These are phyloP conservation scores for Venturia carpophila DNA, from an alignment of 2,329 filamentous ascomycete genomes.

Conservation along the genomic window DNA sequence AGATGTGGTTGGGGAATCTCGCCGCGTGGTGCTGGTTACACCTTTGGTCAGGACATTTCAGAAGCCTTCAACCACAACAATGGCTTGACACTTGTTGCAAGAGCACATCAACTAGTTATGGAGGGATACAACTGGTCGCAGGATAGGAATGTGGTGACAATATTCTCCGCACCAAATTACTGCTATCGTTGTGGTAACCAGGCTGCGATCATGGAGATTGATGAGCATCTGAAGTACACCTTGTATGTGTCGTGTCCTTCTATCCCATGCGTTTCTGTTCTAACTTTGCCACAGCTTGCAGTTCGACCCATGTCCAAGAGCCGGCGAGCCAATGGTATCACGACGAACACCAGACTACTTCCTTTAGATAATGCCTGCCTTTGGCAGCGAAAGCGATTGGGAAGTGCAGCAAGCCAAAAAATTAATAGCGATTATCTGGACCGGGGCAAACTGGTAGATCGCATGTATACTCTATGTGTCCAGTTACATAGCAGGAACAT, in stretches of 20 bases:
- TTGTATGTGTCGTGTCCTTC: slow-evolving; percentile 62
- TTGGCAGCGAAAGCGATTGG: not conserved
- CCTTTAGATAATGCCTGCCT: slow-evolving; percentile 53
- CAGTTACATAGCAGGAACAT: not conserved
- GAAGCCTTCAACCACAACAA: slow-evolving; percentile 99
- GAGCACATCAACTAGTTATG: slow-evolving; percentile 98
- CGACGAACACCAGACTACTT: slow-evolving; percentile 95
- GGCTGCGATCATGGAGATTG: slow-evolving; percentile 99
- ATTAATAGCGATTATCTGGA: slow-evolving; percentile 2
- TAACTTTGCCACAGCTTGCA: slow-evolving; percentile 64
- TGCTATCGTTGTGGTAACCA: slow-evolving; percentile 99
- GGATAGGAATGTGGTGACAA: slow-evolving; percentile 95
- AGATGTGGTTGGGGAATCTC: slow-evolving; percentile 94
- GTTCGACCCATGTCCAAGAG: slow-evolving; percentile 96
- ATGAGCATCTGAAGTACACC: slow-evolving; percentile 98
- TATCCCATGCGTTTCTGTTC: not conserved
- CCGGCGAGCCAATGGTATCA: slow-evolving; percentile 97
- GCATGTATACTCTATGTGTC: slow-evolving; percentile 9
- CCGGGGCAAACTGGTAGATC: not conserved
- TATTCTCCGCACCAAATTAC: slow-evolving; percentile 79
- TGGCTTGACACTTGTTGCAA: slow-evolving; percentile 85
- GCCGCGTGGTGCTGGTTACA: slow-evolving; percentile 88
- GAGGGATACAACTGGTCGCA: slow-evolving; percentile 99
- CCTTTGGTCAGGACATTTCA: slow-evolving; percentile 93
- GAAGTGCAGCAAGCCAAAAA: not conserved